These are phyloP conservation scores for Hansenula sp. DNA, from an alignment of 1,139 yeast species.

Conservation along the genomic window DNA sequence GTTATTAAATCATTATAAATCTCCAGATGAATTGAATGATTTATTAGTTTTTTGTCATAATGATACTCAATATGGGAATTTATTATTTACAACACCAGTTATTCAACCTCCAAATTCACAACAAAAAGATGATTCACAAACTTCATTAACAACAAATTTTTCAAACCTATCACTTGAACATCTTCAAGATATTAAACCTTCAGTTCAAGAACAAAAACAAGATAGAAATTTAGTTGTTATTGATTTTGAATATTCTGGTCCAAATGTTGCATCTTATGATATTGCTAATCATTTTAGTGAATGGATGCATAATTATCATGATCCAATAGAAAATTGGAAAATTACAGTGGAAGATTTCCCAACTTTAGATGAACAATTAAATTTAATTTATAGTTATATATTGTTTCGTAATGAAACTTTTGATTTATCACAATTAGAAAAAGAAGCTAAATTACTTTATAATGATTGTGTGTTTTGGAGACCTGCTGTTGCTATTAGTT, in stretches of 20 bases:
- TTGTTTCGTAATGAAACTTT: constrained; percentile 16
- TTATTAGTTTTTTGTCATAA: constrained; percentile 82
- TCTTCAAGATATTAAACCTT: constrained; percentile 27
- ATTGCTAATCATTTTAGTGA: constrained; percentile 86
- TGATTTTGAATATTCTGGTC: constrained; percentile 94
- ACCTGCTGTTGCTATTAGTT: constrained; percentile 68
- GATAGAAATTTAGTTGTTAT: constrained; percentile 86
- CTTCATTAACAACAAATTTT: constrained; percentile 24
- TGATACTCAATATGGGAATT: constrained; percentile 94
- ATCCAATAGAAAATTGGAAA: constrained; percentile 55
- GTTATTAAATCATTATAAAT: constrained; percentile 53
- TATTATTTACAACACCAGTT: constrained; percentile 44
- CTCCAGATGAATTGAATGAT: constrained; percentile 35
- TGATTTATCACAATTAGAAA: constrained; percentile 35
- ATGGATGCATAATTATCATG: constrained; percentile 95
- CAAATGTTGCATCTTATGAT: constrained; percentile 89
- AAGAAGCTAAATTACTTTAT: constrained; percentile 52
- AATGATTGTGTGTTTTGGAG: constrained; percentile 77
- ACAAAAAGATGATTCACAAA: constrained; percentile 4
- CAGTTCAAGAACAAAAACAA: constrained; percentile 36
- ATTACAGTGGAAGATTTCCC: constrained; percentile 62
- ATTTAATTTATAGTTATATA: constrained; percentile 71
- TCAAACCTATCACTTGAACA: constrained; percentile 30
- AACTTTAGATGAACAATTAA: constrained; percentile 56
- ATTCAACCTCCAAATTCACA: constrained; percentile 4